A percentile compares a stretch with the other conserved stretches of the same genome.
These are phyloP conservation scores for Boletus hoseneyae DNA, from an alignment of 1,284 basidiomycete species.

Conservation along the genomic window DNA sequence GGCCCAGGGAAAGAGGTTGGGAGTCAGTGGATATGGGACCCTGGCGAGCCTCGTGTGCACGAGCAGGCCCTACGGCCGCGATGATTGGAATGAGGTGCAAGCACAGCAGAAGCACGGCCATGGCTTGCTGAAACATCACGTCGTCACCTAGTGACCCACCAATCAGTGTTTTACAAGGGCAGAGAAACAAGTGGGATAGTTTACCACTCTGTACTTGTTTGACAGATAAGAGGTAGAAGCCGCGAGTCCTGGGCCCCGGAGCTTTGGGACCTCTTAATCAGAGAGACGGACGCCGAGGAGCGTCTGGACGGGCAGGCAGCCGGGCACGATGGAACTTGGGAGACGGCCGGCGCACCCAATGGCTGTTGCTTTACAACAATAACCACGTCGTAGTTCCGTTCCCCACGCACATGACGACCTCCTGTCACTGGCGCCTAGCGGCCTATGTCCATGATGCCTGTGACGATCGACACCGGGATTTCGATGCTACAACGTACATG, in stretches of 20 bases:
- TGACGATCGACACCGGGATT: not conserved
- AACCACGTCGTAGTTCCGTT: not conserved
- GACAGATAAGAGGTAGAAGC: not conserved
- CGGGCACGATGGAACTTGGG: not conserved
- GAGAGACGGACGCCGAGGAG: not conserved
- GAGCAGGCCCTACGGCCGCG: conserved; percentile 16
- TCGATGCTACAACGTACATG: not conserved
- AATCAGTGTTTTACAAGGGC: conserved; percentile 1
- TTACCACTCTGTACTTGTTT: conserved; percentile 2
- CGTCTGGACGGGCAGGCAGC: not conserved
- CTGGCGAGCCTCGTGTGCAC: conserved; percentile 26
- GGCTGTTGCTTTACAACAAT: conserved; percentile 9
- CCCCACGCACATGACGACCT: conserved; percentile 16
- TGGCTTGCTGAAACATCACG: conserved; percentile 14
- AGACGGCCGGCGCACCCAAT: not conserved
- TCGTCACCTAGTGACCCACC: conserved; percentile 2
- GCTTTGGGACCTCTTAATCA: not conserved
- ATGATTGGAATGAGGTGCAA: conserved; percentile 11
- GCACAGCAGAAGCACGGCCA: conserved; percentile 7
- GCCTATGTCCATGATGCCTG: not conserved
- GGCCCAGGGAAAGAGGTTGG: not conserved
- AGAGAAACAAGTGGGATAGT: not conserved
- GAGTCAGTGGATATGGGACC: conserved; percentile 7
- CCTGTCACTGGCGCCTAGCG: not conserved
- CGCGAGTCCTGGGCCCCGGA: no score